A percentile compares a stretch with the other conserved stretches of the same genome.
These are phyloP conservation scores for Apiotrichum montevideense DNA, from an alignment of 1,284 basidiomycete genomes.

Conservation along the genomic window DNA sequence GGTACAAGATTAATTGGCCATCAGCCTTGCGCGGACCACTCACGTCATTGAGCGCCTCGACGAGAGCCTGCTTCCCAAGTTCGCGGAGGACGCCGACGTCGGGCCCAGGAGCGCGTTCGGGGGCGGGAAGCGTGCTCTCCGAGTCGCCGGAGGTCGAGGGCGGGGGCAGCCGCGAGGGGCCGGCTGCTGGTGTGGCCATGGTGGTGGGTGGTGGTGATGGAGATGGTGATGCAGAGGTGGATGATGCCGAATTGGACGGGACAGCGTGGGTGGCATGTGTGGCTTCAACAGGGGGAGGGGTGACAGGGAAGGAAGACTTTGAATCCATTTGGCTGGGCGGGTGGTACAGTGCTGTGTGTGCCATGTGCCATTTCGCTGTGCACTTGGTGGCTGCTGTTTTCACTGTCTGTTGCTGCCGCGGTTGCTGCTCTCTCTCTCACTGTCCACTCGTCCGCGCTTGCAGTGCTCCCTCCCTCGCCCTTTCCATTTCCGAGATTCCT, in stretches of 20 bases:
- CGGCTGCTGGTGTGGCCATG: constrained; percentile 15
- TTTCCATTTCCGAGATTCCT: neutral
- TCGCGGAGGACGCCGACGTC: constrained; percentile 69
- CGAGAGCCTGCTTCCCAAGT: constrained; percentile 64
- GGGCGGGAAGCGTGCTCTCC: constrained; percentile 24
- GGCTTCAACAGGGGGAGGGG: no score
- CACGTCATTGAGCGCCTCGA: constrained; percentile 77
- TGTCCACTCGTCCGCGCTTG: no score
- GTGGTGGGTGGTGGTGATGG: neutral
- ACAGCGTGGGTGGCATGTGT: no score
- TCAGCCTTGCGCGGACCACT: constrained; percentile 22
- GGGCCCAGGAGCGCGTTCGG: constrained; percentile 42
- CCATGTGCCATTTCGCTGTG: no score
- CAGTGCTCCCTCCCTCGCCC: neutral
- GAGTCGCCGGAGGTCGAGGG: constrained; percentile 43
- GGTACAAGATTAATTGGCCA: constrained; percentile 6
- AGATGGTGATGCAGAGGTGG: neutral
- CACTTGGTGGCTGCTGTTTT: no score
- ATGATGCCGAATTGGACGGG: no score
- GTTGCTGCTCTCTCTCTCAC: neutral
- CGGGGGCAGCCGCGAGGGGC: constrained; percentile 28
- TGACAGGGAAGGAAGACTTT: no score
- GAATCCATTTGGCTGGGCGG: no score
- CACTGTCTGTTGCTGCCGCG: neutral
- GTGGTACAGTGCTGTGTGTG: no score